These are phyloP conservation scores for Salvia splendens DNA, from an alignment of 257 asterid species.

Conservation along the genomic window DNA sequence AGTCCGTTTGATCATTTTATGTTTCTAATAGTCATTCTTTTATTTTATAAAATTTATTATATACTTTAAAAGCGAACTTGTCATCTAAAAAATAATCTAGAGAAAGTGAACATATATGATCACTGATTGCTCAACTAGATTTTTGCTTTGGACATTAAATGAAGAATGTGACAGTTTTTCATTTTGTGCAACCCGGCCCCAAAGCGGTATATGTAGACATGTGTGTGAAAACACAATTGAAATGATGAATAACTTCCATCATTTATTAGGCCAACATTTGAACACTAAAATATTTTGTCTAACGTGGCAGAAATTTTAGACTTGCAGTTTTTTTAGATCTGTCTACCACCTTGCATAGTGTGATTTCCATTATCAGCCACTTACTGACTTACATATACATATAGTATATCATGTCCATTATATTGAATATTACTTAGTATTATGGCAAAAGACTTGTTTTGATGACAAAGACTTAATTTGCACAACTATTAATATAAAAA, in stretches of 20 bases:
- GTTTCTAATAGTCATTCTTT: no score
- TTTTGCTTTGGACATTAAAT: neutral
- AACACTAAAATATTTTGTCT: neutral
- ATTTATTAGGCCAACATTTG: constrained; percentile 10
- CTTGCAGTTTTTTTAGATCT: neutral
- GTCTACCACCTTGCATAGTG: neutral
- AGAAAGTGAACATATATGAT: neutral
- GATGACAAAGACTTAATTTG: no score
- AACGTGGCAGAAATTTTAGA: neutral
- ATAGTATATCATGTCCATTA: neutral
- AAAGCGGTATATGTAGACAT: neutral
- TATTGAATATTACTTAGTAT: no score
- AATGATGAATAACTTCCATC: neutral
- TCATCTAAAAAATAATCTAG: no score
- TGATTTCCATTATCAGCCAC: no score
- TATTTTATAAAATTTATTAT: no score
- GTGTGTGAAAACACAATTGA: neutral
- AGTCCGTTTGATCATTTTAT: no score
- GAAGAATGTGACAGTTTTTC: neutral
- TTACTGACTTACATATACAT: no score
- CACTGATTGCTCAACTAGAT: neutral
- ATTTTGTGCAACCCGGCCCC: neutral
- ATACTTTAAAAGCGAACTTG: no score
- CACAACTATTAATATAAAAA: no score
- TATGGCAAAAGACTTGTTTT: no score